These are phyloP conservation scores for Pelargonium australe DNA, from an alignment of 441 rosid genomes.

Conservation along the genomic window DNA sequence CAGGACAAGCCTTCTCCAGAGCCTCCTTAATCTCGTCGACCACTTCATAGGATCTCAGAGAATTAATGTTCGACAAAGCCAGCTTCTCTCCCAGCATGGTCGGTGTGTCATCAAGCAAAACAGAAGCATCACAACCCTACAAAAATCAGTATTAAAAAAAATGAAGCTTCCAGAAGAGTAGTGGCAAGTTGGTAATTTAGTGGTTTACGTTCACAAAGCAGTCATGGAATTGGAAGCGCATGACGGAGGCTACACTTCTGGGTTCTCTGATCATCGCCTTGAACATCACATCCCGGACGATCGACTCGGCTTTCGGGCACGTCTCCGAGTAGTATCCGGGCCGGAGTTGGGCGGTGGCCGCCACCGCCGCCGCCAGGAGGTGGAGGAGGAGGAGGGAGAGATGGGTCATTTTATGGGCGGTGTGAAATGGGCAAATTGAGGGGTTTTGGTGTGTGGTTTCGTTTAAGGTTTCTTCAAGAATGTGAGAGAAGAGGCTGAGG, in stretches of 20 bases:
- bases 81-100: slow-evolving; percentile 50
- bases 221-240: slow-evolving; percentile 72
- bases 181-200: not conserved
- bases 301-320: slow-evolving; percentile 37
- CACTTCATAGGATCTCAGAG: slow-evolving; percentile 35
- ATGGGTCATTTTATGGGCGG: not conserved
- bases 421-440: too few species aligned
- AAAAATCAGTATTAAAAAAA: not conserved
- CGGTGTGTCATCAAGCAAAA: slow-evolving; percentile 42
- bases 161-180: not conserved
- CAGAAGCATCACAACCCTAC: slow-evolving; percentile 68
- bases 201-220: slow-evolving; percentile 57
- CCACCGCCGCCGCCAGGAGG: not conserved
- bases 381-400: not conserved
- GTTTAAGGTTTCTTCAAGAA: too few species aligned
- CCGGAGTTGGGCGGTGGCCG: not conserved
- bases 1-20: slow-evolving; percentile 36
- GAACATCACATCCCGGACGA: slow-evolving; percentile 30
- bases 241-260: slow-evolving; percentile 55
- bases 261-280: slow-evolving; percentile 34
- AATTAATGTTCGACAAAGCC: slow-evolving; percentile 27
- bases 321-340: slow-evolving; percentile 15
- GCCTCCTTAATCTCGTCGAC: slow-evolving; percentile 42
- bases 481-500: too few species aligned
- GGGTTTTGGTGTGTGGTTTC: too few species aligned